Conservation (phyloP, 1,284 basidiomycete genomes). For the Fomitopsis pinicola region DNA sequence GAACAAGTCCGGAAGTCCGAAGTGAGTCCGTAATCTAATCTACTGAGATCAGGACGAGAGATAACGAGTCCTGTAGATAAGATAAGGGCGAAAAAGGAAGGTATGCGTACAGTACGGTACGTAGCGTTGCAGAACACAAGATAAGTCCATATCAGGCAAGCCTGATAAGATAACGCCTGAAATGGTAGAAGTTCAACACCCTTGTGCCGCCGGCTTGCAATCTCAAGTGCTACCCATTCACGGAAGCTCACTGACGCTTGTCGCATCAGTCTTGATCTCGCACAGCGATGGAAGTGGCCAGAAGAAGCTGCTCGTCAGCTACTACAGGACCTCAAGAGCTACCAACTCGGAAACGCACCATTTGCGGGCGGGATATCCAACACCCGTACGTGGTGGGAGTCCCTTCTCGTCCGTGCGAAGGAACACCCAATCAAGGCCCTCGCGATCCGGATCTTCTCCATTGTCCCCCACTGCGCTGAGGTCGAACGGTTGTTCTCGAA, state of each 20-base stretch:
- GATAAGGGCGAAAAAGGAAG: too few relatives aligned
- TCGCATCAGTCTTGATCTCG: slow-evolving; percentile 8
- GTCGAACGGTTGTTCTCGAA: slow-evolving; percentile 26
- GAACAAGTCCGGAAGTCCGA: too few relatives aligned
- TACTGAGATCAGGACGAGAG: too few relatives aligned
- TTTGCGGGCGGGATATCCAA: slow-evolving; percentile 21
- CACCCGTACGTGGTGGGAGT: slow-evolving; percentile 25
- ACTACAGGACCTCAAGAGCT: slow-evolving; percentile 12
- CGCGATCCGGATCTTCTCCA: slow-evolving; percentile 16
- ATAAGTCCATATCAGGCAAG: too few relatives aligned
- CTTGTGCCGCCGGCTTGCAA: slow-evolving; percentile 24
- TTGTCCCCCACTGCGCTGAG: slow-evolving; percentile 26
- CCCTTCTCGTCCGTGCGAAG: slow-evolving; percentile 10
- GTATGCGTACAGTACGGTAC: too few relatives aligned
- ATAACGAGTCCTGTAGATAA: too few relatives aligned
- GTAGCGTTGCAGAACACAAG: too few relatives aligned
- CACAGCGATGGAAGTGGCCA: slow-evolving; percentile 20
- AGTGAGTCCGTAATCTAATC: too few relatives aligned
- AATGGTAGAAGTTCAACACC: too few relatives aligned
- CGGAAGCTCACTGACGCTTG: slow-evolving; percentile 12
- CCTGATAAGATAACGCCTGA: too few relatives aligned
- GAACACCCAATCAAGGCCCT: slow-evolving; percentile 21
- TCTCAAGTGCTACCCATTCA: too few relatives aligned
- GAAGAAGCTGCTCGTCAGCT: slow-evolving; percentile 10
- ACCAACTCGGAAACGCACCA: slow-evolving; percentile 14